Evolutionary conservation across 495 filamentous ascomycete genomes (phyloP), one percentile per base, ranked within the genome.

Genomic region (Penicillium bialowiezense): DNA sequence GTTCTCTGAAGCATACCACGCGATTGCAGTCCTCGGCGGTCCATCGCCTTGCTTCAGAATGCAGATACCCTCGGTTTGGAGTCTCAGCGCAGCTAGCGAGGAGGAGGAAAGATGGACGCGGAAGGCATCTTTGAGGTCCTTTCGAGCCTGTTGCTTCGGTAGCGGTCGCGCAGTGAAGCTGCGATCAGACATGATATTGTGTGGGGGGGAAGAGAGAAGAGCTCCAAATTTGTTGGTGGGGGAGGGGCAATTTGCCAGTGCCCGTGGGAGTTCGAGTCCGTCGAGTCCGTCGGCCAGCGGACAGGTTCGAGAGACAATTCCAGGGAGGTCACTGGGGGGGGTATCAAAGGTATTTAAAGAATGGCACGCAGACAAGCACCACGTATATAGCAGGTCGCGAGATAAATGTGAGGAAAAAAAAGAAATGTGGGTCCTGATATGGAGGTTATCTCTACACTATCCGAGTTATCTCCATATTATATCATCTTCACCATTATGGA

Each of bases 81-180:
- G 70, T 47, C 78, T 78, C 7, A 88, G 70, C 24, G 72, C 63
- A 38, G 82, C 73, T 8, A 91, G 68, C 19, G 79, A 79, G 10
- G 85, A 79, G 32, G 77, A 74, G n/a, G 81, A 81, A 15, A 91
- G 70, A 55, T 87, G 81, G 37, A 91, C 67, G 29, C 84, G 77
- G 54, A 87, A 86, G 9, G 77, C 74, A 60, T 82, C 80, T 63
- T 77, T 75, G 52, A 72, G 69, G 47, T 79, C 80, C 41, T 72
- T 70, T 37, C 73, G 67, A 36, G 75, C 68, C 57, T 38, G 35
- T 20, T 78, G 71, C 44, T 73, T 75, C 33, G 76, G 68, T 28
- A 78, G 55, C 3, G 80, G 77, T 47, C 85, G 76, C 52, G 82
- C 75, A 18, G 74, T 75, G 44, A 77, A 80, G 42, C 60, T 61